phyloP scores from a whole-genome alignment of 2,329 filamentous ascomycete genomes.

The Cryoendolithus antarcticus region DNA sequence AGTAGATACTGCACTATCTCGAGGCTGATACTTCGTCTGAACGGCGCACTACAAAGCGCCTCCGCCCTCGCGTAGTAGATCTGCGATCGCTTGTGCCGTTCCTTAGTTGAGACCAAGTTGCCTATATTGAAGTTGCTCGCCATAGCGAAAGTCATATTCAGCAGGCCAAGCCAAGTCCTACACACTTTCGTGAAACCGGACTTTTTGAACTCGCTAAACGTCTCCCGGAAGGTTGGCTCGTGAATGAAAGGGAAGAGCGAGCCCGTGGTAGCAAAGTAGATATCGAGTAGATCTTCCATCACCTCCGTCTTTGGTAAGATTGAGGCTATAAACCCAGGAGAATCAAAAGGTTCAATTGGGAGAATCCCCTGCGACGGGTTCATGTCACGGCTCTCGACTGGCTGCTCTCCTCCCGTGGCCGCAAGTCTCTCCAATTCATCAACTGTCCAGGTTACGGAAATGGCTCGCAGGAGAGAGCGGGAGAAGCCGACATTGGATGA shows the following conservation, averaged over 20 bases:
- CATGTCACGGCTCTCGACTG: conserved; percentile 3
- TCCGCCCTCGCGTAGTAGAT: conserved; percentile 35
- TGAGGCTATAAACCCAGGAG: conserved; percentile 1
- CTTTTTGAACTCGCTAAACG: conserved; percentile 22
- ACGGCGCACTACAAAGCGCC: conserved; percentile 31
- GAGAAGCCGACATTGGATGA: conserved; percentile 33
- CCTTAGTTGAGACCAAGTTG: conserved; percentile 19
- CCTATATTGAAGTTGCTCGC: conserved; percentile 27
- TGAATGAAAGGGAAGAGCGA: conserved; percentile 31
- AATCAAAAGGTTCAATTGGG: too few relatives aligned
- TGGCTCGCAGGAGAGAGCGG: conserved; percentile 24
- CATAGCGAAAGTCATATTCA: conserved; percentile 41
- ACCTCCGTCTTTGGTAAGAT: conserved; percentile 21
- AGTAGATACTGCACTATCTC: conserved; percentile 41
- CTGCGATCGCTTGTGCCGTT: conserved; percentile 31
- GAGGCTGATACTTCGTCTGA: conserved; percentile 30
- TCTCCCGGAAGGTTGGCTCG: conserved; percentile 23
- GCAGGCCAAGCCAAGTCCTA: conserved; percentile 38
- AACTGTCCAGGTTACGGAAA: not conserved
- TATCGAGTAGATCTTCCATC: conserved; percentile 21
- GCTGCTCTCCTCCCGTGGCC: not conserved
- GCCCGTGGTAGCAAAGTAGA: conserved; percentile 28
- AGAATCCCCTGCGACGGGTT: not conserved
- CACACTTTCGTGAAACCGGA: conserved; percentile 26
- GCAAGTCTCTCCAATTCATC: too few relatives aligned